Base-by-base conservation (phyloP, 495 filamentous ascomycete genomes). In the Schizothecium vesticola region DNA sequence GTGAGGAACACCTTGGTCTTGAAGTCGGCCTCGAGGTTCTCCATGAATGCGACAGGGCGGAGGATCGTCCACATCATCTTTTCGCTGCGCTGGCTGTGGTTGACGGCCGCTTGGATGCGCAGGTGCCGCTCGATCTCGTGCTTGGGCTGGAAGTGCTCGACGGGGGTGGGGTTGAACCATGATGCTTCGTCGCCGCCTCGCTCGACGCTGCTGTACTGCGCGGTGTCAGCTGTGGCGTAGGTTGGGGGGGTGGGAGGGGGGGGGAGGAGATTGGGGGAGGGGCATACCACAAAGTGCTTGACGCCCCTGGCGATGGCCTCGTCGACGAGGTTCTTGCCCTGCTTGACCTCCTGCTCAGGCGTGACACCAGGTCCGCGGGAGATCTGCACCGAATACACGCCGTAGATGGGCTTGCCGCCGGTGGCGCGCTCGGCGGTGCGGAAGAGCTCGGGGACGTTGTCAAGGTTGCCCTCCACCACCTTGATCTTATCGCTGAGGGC, bases 141-240 rank as follows among this genome's bases (percentile, higher is more conserved):
- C 75, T 93, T 92, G 77, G 74, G 80, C 65, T 83, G 82, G 74
- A 92, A 92, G 72, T 92, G 90, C 28, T 88, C 87, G 57, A 92
- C 80, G 0, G 82, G 75, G 0, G 90, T 92, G 7, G 83, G 78
- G 67, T 86, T 89, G 9, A 79, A 70, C 69, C 83, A 83, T 26
- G 84, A 88, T 0, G 74, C 74, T 5, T 81, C 78, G 19, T 81
- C 78, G 28, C 89, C 90, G 57, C 89, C 89, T 4, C 90, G 87
- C 71, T 92, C 90, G 8, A 91, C 88, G 59, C 84, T 87, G 56
- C 80, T 84, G 78, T 91, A 92, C 10, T 51, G 43, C 5, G 19
- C 0, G 6, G 43, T 0, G 43, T 51, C 19, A 51, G 43, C 43
- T 33, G 2, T 28, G 26, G 3, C 26, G 2, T 2, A 6, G 26